A percentile compares a stretch with the other conserved stretches of the same genome.
These are phyloP conservation scores for Alternaria rosae DNA, from an alignment of 2,329 filamentous ascomycete species.

Conservation along the genomic window DNA sequence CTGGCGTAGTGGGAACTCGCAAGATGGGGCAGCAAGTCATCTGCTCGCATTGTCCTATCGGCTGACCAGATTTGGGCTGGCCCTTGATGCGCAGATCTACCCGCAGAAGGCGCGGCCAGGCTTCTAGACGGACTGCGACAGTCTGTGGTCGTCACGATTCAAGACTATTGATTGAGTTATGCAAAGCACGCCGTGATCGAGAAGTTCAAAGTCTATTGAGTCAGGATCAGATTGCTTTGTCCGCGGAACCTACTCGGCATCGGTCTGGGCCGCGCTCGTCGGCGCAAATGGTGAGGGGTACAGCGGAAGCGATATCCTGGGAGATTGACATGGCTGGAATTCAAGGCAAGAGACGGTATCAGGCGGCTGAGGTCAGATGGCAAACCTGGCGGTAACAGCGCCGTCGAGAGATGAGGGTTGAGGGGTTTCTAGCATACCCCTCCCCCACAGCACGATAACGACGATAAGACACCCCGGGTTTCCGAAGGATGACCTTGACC, in stretches of 20 bases:
- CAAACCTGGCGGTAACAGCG: slow-evolving; percentile 19
- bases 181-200: slow-evolving; percentile 1
- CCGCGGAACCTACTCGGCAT: slow-evolving; percentile 11
- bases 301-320: slow-evolving; percentile 11
- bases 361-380: slow-evolving; percentile 25
- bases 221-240: slow-evolving; percentile 10
- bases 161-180: slow-evolving; percentile 6
- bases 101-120: slow-evolving; percentile 31
- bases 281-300: slow-evolving; percentile 29
- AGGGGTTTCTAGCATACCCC: slow-evolving; percentile 8
- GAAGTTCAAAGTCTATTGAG: slow-evolving; percentile 4
- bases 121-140: background rate
- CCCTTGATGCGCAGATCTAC: slow-evolving; percentile 38
- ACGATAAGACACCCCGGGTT: slow-evolving; percentile 26
- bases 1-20: background rate
- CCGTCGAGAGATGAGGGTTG: slow-evolving; percentile 14
- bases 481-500: slow-evolving; percentile 26
- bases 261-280: slow-evolving; percentile 12
- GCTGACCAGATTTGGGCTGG: slow-evolving; percentile 32
- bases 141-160: background rate
- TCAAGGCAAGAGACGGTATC: slow-evolving; percentile 18
- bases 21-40: slow-evolving; percentile 36
- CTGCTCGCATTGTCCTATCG: slow-evolving; percentile 47
- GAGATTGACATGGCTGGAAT: slow-evolving; percentile 6
- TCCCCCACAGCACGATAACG: slow-evolving; percentile 35